Conservation (phyloP, 1,139 yeast species). For the Yamadazyma mexicana region DNA sequence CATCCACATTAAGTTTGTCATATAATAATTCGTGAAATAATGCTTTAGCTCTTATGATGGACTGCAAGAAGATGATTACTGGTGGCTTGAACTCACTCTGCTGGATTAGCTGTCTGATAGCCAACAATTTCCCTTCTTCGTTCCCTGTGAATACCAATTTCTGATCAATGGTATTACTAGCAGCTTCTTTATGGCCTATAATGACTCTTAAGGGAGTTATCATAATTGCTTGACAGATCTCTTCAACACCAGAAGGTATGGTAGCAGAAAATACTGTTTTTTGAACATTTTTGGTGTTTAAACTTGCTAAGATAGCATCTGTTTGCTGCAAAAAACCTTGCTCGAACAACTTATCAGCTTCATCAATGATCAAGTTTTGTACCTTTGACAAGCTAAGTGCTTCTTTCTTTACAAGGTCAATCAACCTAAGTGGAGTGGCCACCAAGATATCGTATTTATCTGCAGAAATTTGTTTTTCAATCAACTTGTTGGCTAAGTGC, state of each 20-base stretch:
- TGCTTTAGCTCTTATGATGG: slow-evolving; percentile 92
- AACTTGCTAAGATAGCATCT: slow-evolving; percentile 74
- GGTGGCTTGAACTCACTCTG: slow-evolving; percentile 91
- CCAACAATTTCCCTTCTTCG: slow-evolving; percentile 91
- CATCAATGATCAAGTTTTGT: slow-evolving; percentile 82
- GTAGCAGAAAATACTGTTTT: slow-evolving; percentile 94
- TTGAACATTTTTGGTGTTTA: slow-evolving; percentile 53
- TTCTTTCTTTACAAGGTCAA: slow-evolving; percentile 70
- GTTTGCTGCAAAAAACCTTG: slow-evolving; percentile 90
- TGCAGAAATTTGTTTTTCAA: slow-evolving; percentile 54
- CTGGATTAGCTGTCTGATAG: slow-evolving; percentile 83
- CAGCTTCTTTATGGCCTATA: slow-evolving; percentile 94
- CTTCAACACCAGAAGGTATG: slow-evolving; percentile 90
- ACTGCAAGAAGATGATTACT: slow-evolving; percentile 85
- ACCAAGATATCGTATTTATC: slow-evolving; percentile 78
- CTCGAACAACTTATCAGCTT: slow-evolving; percentile 93
- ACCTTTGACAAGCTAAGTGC: slow-evolving; percentile 60
- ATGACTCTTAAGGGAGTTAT: slow-evolving; percentile 79
- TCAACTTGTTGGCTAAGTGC: slow-evolving; percentile 70
- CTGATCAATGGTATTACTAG: slow-evolving; percentile 81
- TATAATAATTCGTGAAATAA: slow-evolving; percentile 87
- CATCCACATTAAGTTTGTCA: slow-evolving; percentile 91
- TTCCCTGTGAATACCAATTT: slow-evolving; percentile 83
- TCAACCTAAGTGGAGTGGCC: slow-evolving; percentile 84
- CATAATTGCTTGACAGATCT: slow-evolving; percentile 84